phyloP scores from a whole-genome alignment of 768 basidiomycete species.

The Hirschioporus abietinus region DNA sequence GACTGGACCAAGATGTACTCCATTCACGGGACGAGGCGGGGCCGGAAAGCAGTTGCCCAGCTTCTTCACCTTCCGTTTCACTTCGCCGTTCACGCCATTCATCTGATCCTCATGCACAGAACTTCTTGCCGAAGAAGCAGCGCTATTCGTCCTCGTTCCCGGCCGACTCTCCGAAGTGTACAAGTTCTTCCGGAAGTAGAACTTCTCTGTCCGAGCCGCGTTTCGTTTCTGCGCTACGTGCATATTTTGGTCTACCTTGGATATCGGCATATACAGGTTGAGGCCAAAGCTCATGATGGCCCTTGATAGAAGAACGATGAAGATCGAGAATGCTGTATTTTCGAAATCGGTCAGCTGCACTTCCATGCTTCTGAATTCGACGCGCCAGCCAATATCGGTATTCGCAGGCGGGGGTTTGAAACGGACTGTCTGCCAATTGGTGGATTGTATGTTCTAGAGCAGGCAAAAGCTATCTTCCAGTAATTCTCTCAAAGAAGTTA shows the following conservation, averaged over 20 bases:
- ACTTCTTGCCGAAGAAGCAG: constrained; percentile 38
- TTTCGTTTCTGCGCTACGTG: constrained; percentile 78
- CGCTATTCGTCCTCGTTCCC: constrained; percentile 25
- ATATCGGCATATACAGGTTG: constrained; percentile 96
- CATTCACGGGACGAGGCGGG: constrained; percentile 47
- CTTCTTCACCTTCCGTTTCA: constrained; percentile 53
- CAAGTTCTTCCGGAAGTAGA: constrained; percentile 87
- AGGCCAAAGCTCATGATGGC: constrained; percentile 88
- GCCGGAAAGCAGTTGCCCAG: constrained; percentile 70
- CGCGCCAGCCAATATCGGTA: constrained; percentile 93
- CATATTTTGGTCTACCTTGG: constrained; percentile 99
- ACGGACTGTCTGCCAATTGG: constrained; percentile 98
- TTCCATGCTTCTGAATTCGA: constrained; percentile 99
- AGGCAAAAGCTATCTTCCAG: neutral
- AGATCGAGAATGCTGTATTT: constrained; percentile 95
- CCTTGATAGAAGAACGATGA: constrained; percentile 89
- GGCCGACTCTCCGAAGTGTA: constrained; percentile 48
- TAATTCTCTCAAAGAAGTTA: neutral
- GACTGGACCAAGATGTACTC: constrained; percentile 38
- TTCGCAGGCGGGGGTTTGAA: constrained; percentile 98
- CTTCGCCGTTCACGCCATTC: constrained; percentile 20
- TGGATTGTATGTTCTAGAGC: constrained; percentile 91
- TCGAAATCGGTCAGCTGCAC: constrained; percentile 99
- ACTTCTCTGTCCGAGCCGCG: constrained; percentile 68
- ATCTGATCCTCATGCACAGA: constrained; percentile 30